Evolutionary conservation across 768 basidiomycete genomes (phyloP).

Genomic region (Coprinopsis cinerea): DNA sequence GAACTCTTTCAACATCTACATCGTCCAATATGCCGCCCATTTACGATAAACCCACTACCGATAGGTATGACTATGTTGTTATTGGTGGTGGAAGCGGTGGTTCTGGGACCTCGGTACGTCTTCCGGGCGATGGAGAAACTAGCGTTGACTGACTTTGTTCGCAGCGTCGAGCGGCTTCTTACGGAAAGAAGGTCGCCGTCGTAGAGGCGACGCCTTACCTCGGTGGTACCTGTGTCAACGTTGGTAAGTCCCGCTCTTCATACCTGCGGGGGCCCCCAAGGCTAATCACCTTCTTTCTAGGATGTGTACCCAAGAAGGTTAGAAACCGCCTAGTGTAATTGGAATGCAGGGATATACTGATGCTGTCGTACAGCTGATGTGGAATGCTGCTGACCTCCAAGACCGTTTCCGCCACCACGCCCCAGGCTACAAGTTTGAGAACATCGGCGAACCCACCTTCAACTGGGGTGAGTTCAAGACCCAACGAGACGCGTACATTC

Average conservation of each 20-base stretch:
- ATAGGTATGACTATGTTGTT: constrained; percentile 79
- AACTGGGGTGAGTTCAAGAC: constrained; percentile 90
- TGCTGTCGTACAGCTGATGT: constrained; percentile 71
- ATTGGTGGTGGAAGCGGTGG: constrained; percentile 96
- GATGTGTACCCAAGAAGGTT: constrained; percentile 97
- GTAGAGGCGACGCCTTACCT: constrained; percentile 70
- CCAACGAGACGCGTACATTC: constrained; percentile 94
- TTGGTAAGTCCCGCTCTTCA: constrained; percentile 55
- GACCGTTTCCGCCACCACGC: constrained; percentile 78
- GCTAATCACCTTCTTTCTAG: constrained; percentile 32
- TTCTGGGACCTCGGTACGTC: constrained; percentile 74
- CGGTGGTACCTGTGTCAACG: constrained; percentile 97
- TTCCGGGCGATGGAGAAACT: background rate
- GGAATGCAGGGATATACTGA: background rate
- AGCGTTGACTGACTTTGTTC: background rate
- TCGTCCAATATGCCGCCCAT: constrained; percentile 63
- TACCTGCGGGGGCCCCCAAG: no score
- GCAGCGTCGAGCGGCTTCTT: constrained; percentile 84
- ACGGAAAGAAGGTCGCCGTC: constrained; percentile 91
- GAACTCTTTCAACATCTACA: constrained; percentile 7
- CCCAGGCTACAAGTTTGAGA: constrained; percentile 67
- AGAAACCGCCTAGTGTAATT: constrained; percentile 8
- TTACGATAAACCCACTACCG: constrained; percentile 49
- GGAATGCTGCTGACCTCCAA: constrained; percentile 88
- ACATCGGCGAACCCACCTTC: constrained; percentile 56